phyloP scores from a whole-genome alignment of 148 eudicot species.

The Pouteria glomerata region DNA sequence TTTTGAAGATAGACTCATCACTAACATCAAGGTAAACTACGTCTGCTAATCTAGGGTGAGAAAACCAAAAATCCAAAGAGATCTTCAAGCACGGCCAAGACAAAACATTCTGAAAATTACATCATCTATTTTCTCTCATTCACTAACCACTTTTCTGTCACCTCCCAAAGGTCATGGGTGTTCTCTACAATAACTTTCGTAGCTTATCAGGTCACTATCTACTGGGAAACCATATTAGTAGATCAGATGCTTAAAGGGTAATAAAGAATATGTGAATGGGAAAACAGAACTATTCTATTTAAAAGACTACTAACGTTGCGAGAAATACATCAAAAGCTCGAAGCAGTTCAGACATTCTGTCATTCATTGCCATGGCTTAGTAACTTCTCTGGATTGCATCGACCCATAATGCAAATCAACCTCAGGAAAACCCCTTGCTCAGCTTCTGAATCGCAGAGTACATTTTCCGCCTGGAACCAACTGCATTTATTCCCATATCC shows the following conservation, averaged over 20 bases:
- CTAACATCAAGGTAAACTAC: background rate
- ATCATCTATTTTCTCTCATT: background rate
- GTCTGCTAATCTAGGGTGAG: background rate
- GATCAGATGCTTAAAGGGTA: background rate
- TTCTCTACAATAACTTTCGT: background rate
- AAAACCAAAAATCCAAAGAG: slow-evolving; percentile 2
- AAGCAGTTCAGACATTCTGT: slow-evolving; percentile 17
- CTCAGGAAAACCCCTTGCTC: slow-evolving; percentile 44
- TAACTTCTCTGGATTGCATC: background rate
- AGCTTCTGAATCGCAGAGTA: slow-evolving; percentile 63
- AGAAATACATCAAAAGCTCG: slow-evolving; percentile 14
- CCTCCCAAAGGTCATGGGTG: background rate
- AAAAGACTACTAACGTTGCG: slow-evolving; percentile 5
- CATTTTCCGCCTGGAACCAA: slow-evolving; percentile 68
- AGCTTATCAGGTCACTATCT: background rate
- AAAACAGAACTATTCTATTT: slow-evolving; percentile 11
- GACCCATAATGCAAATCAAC: background rate
- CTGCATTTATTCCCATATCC: slow-evolving; percentile 78
- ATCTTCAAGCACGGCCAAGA: background rate
- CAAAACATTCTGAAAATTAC: background rate
- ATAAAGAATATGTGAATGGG: background rate
- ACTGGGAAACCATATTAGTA: background rate
- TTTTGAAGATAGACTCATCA: background rate
- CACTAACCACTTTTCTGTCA: background rate
- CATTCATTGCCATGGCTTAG: slow-evolving; percentile 13